Conservation (phyloP, 805 yeast genomes). For the Lachancea kluyveri region DNA sequence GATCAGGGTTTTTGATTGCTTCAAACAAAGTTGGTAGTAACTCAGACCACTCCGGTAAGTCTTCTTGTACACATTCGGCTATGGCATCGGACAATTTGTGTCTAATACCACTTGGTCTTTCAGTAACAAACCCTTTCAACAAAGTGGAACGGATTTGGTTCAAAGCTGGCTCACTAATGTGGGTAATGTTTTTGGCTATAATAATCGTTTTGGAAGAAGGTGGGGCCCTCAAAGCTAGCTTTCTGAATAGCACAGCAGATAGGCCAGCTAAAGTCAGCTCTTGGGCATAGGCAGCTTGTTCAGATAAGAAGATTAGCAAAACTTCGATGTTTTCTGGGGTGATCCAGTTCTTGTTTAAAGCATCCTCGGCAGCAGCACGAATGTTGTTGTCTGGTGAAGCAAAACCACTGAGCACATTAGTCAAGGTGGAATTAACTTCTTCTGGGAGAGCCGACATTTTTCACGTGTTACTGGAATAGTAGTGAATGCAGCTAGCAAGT, state of each 20-base stretch:
- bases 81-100: slow-evolving; percentile 93
- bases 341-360: slow-evolving; percentile 73
- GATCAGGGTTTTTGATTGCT: slow-evolving; percentile 50
- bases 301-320: slow-evolving; percentile 71
- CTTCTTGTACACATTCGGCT: slow-evolving; percentile 81
- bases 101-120: slow-evolving; percentile 69
- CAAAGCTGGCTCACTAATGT: slow-evolving; percentile 51
- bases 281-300: slow-evolving; percentile 63
- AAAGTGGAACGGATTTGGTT: slow-evolving; percentile 58
- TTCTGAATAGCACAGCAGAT: slow-evolving; percentile 83
- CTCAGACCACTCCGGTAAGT: slow-evolving; percentile 65
- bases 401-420: slow-evolving; percentile 55
- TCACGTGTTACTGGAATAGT: neutral
- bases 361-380: slow-evolving; percentile 74
- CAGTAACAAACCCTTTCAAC: slow-evolving; percentile 65
- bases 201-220: slow-evolving; percentile 49
- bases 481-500: no score
- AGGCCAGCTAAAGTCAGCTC: slow-evolving; percentile 58
- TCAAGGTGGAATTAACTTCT: slow-evolving; percentile 50
- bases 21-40: slow-evolving; percentile 67
- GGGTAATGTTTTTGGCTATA: slow-evolving; percentile 74
- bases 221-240: slow-evolving; percentile 78
- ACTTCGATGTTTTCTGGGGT: slow-evolving; percentile 58
- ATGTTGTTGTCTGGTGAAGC: slow-evolving; percentile 71
- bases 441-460: slow-evolving; percentile 47